Evolutionary conservation across 2,329 filamentous ascomycete genomes (phyloP), one percentile per base, ranked within the genome.

Genomic region (Colletotrichum coccodes): DNA sequence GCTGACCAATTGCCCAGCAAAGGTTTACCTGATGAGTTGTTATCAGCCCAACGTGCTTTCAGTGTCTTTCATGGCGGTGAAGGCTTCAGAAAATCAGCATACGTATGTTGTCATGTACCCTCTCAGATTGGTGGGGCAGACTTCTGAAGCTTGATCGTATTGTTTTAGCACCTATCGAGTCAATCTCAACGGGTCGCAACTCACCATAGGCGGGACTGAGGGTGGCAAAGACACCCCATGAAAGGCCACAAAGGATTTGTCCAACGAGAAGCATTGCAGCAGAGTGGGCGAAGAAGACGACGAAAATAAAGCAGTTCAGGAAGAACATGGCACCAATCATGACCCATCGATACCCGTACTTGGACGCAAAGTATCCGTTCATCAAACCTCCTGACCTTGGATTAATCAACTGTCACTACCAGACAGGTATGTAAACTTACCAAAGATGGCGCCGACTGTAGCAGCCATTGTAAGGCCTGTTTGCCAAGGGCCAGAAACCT

Each of bases 401-500:
- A 40, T 40, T 18, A 50, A 23, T 60, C 11, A 16, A 52, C 11
- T 3, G 2, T 3, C n/a, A 42, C 7, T 12, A 42, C 12, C 3
- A 18, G 9, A 32, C 2, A 32, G 83, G 77, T 1, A n/a, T 85
- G 85, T 9, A 21, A 34, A 9, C 58, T 30, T 23, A 67, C 64
- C 64, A 40, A 82, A 75, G 62, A 83, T 80, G 68, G 76, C 76
- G 26, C 75, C 76, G 38, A 77, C 74, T 49, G 75, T 78, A 69
- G 79, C 78, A 34, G 89, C 78, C 5, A 79, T 83, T 18, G 84
- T 80, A 74, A 89, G 74, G 0, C 80, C 84, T 3, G 84, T 80
- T 72, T 89, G 86, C 86, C 87, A 88, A 6, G 80, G 73, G 2
- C 84, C 81, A 4, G 81, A 80, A 68, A 89, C 80, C 72, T 86